Base-by-base conservation (phyloP, 2,329 filamentous ascomycete species). In the Neoscytalidium dimidiatum region DNA sequence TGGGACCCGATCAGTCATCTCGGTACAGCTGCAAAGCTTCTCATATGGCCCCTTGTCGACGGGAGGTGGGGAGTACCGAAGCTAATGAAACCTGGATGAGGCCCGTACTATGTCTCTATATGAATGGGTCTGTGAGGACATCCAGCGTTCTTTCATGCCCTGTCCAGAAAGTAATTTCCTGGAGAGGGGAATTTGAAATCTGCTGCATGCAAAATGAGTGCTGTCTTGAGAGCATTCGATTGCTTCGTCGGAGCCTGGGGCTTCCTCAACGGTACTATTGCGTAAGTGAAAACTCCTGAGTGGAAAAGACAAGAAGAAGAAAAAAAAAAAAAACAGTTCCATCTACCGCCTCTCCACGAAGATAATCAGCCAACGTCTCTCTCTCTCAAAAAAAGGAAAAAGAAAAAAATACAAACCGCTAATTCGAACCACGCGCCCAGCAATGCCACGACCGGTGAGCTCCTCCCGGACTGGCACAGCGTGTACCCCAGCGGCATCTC, bases 391-490 rank as follows among this genome's bases (percentile, higher is more conserved):
- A n/a, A n/a, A n/a, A n/a, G n/a, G n/a, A n/a, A n/a, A n/a, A n/a
- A n/a, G n/a, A n/a, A n/a, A n/a, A n/a, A n/a, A n/a, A n/a, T n/a
- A n/a, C n/a, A n/a, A n/a, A n/a, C n/a, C n/a, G n/a, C n/a, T n/a
- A n/a, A n/a, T n/a, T n/a, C n/a, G n/a, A n/a, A n/a, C n/a, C n/a
- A n/a, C n/a, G n/a, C n/a, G n/a, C n/a, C n/a, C 56, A 60, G 56
- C 56, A 60, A 60, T 41, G 21, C 28, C 52, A 57, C 52, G 23
- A 60, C 56, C 17, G 56, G 56, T 13, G 41, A 31, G 9, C 41
- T 60, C 56, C 29, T 60, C n/a, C 38, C 38, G 2, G 56, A 60
- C 26, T 60, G 56, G 56, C 56, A 60, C 28, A 44, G 56, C n/a
- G 3, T 13, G 8, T 46, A 60, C 41, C 56, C 56, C 21, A 60